Conservation (phyloP, 2,329 filamentous ascomycete species). For the Arachnomyces sp. region DNA sequence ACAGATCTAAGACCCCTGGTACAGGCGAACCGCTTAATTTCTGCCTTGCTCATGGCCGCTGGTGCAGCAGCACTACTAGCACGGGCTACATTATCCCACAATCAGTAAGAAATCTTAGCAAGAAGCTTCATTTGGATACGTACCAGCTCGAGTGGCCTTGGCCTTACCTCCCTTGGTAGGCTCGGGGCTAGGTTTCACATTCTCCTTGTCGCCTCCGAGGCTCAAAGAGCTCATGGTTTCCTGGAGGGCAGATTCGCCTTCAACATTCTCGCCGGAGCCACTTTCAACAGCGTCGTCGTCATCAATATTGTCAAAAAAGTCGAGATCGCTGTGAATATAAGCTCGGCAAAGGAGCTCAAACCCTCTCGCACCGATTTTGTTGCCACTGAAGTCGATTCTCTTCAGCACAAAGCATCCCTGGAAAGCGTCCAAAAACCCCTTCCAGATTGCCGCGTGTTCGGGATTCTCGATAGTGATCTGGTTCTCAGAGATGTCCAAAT, state of each 20-base stretch:
- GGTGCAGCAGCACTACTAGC: neutral
- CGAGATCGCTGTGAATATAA: conserved; percentile 32
- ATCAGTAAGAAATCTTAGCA: too few species aligned
- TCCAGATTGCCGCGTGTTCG: conserved; percentile 34
- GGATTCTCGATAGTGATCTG: conserved; percentile 31
- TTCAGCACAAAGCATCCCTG: conserved; percentile 35
- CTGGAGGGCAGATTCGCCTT: too few species aligned
- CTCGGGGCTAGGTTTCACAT: conserved; percentile 5
- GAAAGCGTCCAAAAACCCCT: conserved; percentile 38
- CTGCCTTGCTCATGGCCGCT: conserved; percentile 4
- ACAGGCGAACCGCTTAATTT: conserved; percentile 22
- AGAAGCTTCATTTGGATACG: too few species aligned
- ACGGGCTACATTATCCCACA: neutral
- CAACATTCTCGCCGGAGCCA: too few species aligned
- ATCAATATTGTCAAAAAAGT: conserved; percentile 21
- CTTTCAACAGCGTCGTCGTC: conserved; percentile 16
- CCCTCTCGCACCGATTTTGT: conserved; percentile 34
- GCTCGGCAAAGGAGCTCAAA: conserved; percentile 40
- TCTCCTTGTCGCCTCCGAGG: conserved; percentile 13
- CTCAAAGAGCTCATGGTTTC: conserved; percentile 4
- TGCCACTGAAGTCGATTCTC: conserved; percentile 40
- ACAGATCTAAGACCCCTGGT: conserved; percentile 28
- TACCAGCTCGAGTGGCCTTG: too few species aligned
- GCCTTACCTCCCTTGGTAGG: conserved; percentile 9
- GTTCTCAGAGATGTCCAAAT: conserved; percentile 42